Base-by-base conservation (phyloP, 2,329 filamentous ascomycete species). In the Fusarium luffae region DNA sequence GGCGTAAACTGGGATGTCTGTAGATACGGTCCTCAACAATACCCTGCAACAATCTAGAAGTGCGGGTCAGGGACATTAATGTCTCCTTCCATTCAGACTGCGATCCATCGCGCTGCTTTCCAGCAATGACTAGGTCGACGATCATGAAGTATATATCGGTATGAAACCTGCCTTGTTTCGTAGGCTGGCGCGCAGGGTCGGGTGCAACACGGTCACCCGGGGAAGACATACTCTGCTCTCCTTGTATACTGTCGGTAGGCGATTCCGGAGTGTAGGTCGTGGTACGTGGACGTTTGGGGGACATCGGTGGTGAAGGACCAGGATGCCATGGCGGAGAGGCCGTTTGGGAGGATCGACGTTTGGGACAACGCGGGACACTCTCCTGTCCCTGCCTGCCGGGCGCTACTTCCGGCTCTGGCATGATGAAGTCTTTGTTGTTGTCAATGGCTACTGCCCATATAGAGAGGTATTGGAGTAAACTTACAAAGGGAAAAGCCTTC, bases 21-120 rank as follows among this genome's bases (percentile, higher is more conserved):
- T 73, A 73, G 0, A 72, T 14, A 21, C 50, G 32, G 1, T 32
- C 43, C 13, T 72, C 64, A 3, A 32, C 21, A 4, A 67, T 27
- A 3, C 23, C 18, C 32, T 54, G 50, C 7, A 72, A 30, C 7
- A 28, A 11, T 4, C 5, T 46, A 21, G 47, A 62, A 2, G 67
- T 56, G 2, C 52, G 7, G 9, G 61, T 23, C 8, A 73, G 49
- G 5, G 63, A 62, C 11, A 41, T 21, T 16, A 72, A n/a, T n/a
- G 59, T 66, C 11, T 21, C 37, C 5, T 14, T n/a, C 34, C 34
- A 37, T 37, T 4, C 18, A 4, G 18, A 37, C 34, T 37, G 34
- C 18, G 5, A 12, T 11, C 34, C 18, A n/a, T n/a, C 18, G 10
- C 18, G 18, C 34, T 37, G 34, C 18, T n/a, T 37, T 37, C 18